Evolutionary conservation across 495 filamentous ascomycete genomes (phyloP).

Genomic region (Podospora appendiculata): DNA sequence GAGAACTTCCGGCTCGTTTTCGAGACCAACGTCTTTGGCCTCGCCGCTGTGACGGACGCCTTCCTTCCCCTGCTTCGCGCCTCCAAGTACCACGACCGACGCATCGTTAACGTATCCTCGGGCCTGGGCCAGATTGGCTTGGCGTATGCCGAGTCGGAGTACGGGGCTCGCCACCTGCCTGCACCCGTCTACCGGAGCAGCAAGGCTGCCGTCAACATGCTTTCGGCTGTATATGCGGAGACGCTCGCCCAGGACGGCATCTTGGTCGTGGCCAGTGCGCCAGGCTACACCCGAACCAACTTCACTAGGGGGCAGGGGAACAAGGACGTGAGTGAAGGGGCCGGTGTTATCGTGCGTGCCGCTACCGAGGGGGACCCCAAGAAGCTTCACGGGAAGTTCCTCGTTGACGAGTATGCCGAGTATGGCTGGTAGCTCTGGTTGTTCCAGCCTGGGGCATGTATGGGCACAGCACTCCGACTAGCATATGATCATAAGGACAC

Average conservation of each 20-base stretch:
- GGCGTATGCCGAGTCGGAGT: slow-evolving; percentile 4
- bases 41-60: slow-evolving; percentile 26
- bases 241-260: slow-evolving; percentile 2
- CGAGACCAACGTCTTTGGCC: slow-evolving; percentile 31
- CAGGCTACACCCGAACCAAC: slow-evolving; percentile 16
- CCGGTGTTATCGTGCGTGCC: slow-evolving; percentile 1
- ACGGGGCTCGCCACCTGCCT: slow-evolving; percentile 1
- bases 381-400: neutral
- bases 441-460: no score
- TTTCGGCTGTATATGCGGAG: slow-evolving; percentile 6
- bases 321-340: slow-evolving; percentile 8
- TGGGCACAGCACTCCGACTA: no score
- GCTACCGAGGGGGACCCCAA: slow-evolving; percentile 1
- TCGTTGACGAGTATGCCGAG: neutral
- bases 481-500: no score
- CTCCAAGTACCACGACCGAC: slow-evolving; percentile 1
- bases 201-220: slow-evolving; percentile 7
- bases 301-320: slow-evolving; percentile 8
- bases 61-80: slow-evolving; percentile 31
- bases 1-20: slow-evolving; percentile 23
- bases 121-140: slow-evolving; percentile 28
- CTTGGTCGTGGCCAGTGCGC: slow-evolving; percentile 9
- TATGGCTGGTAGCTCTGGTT: neutral
- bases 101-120: slow-evolving; percentile 12
- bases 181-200: slow-evolving; percentile 12